Evolutionary conservation across 345 rosid species (phyloP), one percentile per base, ranked within the genome.

Genomic region (Sonneratia caseolaris): DNA sequence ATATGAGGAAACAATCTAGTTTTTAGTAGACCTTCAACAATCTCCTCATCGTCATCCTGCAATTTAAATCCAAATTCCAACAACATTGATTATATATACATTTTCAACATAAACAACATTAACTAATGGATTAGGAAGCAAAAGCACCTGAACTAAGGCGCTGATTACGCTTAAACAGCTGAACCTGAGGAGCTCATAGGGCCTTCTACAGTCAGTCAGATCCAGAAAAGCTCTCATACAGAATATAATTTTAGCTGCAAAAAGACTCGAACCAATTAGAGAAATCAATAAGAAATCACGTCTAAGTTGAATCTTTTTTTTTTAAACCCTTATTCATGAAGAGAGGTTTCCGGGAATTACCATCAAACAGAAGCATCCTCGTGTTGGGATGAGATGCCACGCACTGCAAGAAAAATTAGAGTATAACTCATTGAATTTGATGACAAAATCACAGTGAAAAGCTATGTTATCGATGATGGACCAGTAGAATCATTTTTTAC

Each of bases 91-190:
- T 40, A 40, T 2, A 40, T 4, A 40, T 40, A 47, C 16, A 47
- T 47, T 9, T 47, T 47, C 51, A 14, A 14, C 11, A 47, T 47
- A 47, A 47, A 7, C 51, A 40, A 40, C 43, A 40, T 40, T 40
- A 40, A 40, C 43, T 8, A 40, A 40, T 40, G 43, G 5, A 40
- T 40, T 40, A 40, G 43, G 67, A 79, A 88, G 91, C 88, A 87
- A 85, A 67, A 82, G 84, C 32, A 40, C 43, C 43, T 40, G 43
- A 4, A 40, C 43, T 40, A 91, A 76, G 40, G 89, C 84, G 38
- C 83, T 86, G 55, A 88, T 82, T 53, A 91, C 90, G 40, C 88
- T 84, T 79, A 91, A 82, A 83, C 89, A 82, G 76, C 81, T 79
- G 57, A 86, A 76, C 56, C 92, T 84, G 51, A 88, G 38, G 76